Conservation (phyloP, 768 basidiomycete species). For the Pleurotus citrinopileatus region DNA sequence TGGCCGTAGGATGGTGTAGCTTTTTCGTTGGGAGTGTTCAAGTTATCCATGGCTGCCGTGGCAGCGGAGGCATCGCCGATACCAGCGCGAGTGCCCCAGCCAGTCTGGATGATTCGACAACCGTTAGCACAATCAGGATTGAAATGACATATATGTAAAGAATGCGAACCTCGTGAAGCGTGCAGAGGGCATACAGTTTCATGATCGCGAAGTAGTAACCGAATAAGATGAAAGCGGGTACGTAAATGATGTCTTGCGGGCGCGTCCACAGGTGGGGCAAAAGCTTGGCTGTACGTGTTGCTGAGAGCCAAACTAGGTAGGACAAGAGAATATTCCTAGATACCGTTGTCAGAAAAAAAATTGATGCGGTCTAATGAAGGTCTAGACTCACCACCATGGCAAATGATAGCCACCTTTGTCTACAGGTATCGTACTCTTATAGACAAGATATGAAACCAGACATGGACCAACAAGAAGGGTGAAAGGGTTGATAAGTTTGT, state of each 20-base stretch:
- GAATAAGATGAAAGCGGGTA: conserved; percentile 84
- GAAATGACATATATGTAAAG: no score
- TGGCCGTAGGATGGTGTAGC: conserved; percentile 17
- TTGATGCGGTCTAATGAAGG: neutral
- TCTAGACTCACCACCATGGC: conserved; percentile 68
- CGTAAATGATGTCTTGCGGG: conserved; percentile 74
- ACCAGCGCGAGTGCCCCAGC: conserved; percentile 95
- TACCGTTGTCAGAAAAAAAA: conserved; percentile 14
- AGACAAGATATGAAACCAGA: conserved; percentile 73
- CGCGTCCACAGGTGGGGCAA: conserved; percentile 78
- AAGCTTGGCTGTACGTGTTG: conserved; percentile 77
- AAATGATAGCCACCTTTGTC: conserved; percentile 75
- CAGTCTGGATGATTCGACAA: conserved; percentile 54
- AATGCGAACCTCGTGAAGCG: conserved; percentile 72
- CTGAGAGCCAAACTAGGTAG: conserved; percentile 68
- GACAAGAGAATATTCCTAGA: conserved; percentile 66
- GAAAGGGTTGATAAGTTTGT: conserved; percentile 84
- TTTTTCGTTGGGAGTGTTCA: conserved; percentile 25
- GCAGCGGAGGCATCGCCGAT: conserved; percentile 82
- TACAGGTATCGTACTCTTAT: conserved; percentile 71
- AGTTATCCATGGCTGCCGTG: conserved; percentile 61
- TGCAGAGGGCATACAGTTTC: conserved; percentile 90
- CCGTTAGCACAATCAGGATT: no score
- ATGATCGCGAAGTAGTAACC: conserved; percentile 95
- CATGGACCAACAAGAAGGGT: conserved; percentile 83